Conservation (phyloP, 2,329 filamentous ascomycete species). For the Lomentospora prolificans region DNA sequence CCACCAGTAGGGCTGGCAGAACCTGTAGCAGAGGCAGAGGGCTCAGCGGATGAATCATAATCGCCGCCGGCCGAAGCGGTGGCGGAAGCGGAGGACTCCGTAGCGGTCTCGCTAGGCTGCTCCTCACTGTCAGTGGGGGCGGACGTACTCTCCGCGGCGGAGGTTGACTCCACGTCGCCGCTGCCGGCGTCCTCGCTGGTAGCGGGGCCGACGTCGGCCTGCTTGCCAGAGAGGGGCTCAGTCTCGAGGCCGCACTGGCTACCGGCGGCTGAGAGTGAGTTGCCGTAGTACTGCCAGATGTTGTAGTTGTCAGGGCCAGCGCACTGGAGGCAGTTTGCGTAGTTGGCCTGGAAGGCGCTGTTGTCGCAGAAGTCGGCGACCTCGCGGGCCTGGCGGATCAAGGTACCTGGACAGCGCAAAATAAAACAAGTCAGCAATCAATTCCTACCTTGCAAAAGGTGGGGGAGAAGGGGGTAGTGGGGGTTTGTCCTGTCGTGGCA, state of each 20-base stretch:
- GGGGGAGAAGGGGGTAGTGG: no score
- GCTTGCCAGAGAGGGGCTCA: neutral
- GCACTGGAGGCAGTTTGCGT: conserved; percentile 31
- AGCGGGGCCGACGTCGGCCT: neutral
- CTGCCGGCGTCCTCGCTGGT: neutral
- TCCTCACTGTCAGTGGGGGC: neutral
- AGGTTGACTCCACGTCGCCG: neutral
- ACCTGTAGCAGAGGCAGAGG: neutral
- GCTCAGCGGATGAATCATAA: neutral
- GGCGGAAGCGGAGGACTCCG: neutral
- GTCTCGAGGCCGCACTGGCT: conserved; percentile 17
- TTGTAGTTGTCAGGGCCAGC: conserved; percentile 25
- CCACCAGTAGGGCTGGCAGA: neutral
- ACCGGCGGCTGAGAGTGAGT: conserved; percentile 23
- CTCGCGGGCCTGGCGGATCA: conserved; percentile 24
- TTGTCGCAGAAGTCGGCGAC: conserved; percentile 24
- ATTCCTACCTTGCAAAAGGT: no score
- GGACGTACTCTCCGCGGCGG: neutral
- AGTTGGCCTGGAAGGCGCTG: conserved; percentile 27
- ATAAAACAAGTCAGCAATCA: no score
- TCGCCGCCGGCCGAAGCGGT: neutral
- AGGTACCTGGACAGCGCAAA: no score
- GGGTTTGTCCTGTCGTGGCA: no score
- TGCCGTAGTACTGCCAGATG: conserved; percentile 35
- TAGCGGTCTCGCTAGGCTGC: neutral